Evolutionary conservation across 225 moss, liverwort and hornwort species (phyloP), one percentile per base, ranked within the genome.

Genomic region (Climacium dendroides): DNA sequence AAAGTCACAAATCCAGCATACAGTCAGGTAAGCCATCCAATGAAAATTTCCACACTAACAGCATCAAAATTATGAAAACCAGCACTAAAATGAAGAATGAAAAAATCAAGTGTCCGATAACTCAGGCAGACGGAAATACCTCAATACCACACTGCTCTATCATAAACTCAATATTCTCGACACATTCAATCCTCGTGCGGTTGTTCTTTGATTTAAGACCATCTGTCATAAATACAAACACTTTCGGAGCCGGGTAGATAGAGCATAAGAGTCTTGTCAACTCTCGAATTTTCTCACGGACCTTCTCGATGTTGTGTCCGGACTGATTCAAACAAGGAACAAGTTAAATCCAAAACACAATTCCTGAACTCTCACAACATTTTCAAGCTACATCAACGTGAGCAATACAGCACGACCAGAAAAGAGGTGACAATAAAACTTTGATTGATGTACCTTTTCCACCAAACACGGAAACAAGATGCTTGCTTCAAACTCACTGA

Each of bases 221-320:
- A 82, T 97, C 98, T 41, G 92, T 89, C 78, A 98, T 94, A 78
- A 94, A 97, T 60, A 86, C 61, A 58, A 98, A 96, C 16, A 98
- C 93, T 91, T 95, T 97, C 16, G 95, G 92, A 43, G 95, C 93
- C 41, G 96, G 96, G 85, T 94, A 97, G 81, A 96, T 91, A 43
- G 94, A 94, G 92, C 96, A 98, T 55, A 98, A 93, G 16, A 96
- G 89, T 85, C 95, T 94, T 87, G 92, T 95, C 87, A 98, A 89
- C 74, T 95, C 97, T 71, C 98, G 92, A 80, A 98, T 95, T 83
- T 97, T 98, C 89, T 97, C 98, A 32, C 98, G 93, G 55, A 97
- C 96, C 87, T 97, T 98, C 91, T 98, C 98, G 84, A 96, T 97
- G 54, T 98, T 98, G 87, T 97, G 97, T 41, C 98, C 98, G 61